These are phyloP conservation scores for Tylopilus subfusipes DNA, from an alignment of 768 basidiomycete species.

Conservation along the genomic window DNA sequence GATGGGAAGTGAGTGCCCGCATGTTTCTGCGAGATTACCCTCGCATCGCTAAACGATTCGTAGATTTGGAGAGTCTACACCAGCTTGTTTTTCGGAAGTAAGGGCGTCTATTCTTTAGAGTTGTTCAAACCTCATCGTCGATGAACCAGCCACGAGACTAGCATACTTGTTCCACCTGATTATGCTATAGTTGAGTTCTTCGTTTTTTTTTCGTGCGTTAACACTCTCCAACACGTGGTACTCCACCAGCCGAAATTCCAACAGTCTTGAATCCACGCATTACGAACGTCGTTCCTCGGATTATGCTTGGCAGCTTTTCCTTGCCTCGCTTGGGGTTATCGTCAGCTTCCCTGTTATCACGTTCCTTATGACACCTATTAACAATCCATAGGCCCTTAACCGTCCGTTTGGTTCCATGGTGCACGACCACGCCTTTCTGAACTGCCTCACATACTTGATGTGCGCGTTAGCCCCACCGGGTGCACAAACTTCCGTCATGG, in stretches of 20 bases:
- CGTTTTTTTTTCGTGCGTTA: background rate
- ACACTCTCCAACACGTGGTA: background rate
- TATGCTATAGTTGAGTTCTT: slow-evolving; percentile 40
- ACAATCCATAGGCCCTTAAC: slow-evolving; percentile 44
- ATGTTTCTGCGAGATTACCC: background rate
- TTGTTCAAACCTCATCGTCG: background rate
- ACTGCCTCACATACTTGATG: slow-evolving; percentile 66
- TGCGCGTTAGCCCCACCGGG: slow-evolving; percentile 64
- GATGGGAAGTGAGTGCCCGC: slow-evolving; percentile 48
- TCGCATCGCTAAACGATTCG: background rate
- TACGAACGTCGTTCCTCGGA: slow-evolving; percentile 65
- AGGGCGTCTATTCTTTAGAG: slow-evolving; percentile 8
- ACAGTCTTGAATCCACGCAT: slow-evolving; percentile 59
- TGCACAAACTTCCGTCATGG: slow-evolving; percentile 70
- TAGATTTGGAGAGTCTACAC: slow-evolving; percentile 75
- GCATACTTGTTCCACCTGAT: slow-evolving; percentile 40
- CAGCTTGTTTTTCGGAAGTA: slow-evolving; percentile 71
- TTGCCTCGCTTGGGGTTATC: slow-evolving; percentile 53
- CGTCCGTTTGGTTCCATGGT: slow-evolving; percentile 54
- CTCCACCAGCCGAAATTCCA: slow-evolving; percentile 54
- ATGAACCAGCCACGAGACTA: slow-evolving; percentile 26
- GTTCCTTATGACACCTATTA: background rate
- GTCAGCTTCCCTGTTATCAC: slow-evolving; percentile 38
- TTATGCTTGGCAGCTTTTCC: slow-evolving; percentile 69
- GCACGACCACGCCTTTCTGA: slow-evolving; percentile 63